Conservation (phyloP, 1,284 basidiomycete species). For the Kwoniella shivajii region DNA sequence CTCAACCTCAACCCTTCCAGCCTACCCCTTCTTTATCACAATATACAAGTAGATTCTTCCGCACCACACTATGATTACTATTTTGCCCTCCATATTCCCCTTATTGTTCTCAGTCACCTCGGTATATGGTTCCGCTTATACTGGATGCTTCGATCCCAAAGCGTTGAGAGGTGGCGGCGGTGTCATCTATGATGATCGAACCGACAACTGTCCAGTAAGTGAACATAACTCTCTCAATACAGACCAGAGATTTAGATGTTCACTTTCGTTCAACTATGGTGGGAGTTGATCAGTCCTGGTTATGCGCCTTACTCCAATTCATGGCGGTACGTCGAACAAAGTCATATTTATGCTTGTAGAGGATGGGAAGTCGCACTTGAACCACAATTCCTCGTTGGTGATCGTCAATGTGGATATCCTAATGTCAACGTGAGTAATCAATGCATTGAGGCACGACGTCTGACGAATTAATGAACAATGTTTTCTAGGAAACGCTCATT, state of each 20-base stretch:
- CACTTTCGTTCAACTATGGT: background rate
- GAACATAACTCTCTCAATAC: background rate
- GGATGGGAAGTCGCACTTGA: background rate
- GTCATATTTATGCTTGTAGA: background rate
- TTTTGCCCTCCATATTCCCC: no score
- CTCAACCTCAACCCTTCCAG: no score
- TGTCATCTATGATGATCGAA: background rate
- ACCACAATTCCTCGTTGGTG: background rate
- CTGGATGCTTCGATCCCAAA: background rate
- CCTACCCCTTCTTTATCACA: no score
- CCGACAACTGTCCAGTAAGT: constrained; percentile 1
- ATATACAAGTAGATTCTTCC: no score
- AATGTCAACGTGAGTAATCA: constrained; percentile 7
- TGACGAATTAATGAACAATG: no score
- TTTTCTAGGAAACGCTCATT: background rate
- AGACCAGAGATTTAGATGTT: background rate
- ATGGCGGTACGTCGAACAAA: background rate
- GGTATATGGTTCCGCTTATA: background rate
- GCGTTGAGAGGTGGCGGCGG: background rate
- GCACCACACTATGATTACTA: no score
- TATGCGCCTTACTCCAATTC: background rate
- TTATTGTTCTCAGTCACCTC: background rate
- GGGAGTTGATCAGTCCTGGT: background rate
- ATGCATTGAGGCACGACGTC: no score
- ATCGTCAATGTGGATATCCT: constrained; percentile 1